These are phyloP conservation scores for Stromatinia cepivora DNA, from an alignment of 2,329 filamentous ascomycete species.

Conservation along the genomic window DNA sequence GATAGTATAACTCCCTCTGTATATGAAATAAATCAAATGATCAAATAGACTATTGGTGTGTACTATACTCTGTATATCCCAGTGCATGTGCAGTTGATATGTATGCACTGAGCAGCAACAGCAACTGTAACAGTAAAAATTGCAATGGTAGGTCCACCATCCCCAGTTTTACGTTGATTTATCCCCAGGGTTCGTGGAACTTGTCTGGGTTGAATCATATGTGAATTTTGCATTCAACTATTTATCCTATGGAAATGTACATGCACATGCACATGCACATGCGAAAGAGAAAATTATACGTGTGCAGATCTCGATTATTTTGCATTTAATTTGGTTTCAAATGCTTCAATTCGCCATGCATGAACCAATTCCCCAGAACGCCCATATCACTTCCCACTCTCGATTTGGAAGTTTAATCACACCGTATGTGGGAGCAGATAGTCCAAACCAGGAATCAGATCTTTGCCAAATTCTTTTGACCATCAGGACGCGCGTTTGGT, in stretches of 20 bases:
- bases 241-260: neutral
- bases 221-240: neutral
- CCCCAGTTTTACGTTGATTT: neutral
- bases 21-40: too few relatives aligned
- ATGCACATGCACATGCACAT: slow-evolving; percentile 6
- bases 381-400: slow-evolving; percentile 1
- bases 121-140: neutral
- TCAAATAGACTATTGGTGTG: neutral
- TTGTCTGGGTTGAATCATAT: neutral
- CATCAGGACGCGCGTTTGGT: neutral
- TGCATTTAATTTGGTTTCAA: neutral
- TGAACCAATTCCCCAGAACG: slow-evolving; percentile 7
- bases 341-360: slow-evolving; percentile 11
- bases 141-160: neutral
- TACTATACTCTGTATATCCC: neutral
- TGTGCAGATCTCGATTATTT: slow-evolving; percentile 2
- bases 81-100: neutral
- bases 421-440: neutral
- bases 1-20: too few relatives aligned
- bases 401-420: slow-evolving; percentile 11
- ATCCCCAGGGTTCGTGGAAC: neutral
- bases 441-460: neutral
- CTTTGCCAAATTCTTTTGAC: neutral
- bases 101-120: neutral
- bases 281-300: neutral